phyloP scores from a whole-genome alignment of 139 green algal genomes.

The Chlamydomonas applanata region DNA sequence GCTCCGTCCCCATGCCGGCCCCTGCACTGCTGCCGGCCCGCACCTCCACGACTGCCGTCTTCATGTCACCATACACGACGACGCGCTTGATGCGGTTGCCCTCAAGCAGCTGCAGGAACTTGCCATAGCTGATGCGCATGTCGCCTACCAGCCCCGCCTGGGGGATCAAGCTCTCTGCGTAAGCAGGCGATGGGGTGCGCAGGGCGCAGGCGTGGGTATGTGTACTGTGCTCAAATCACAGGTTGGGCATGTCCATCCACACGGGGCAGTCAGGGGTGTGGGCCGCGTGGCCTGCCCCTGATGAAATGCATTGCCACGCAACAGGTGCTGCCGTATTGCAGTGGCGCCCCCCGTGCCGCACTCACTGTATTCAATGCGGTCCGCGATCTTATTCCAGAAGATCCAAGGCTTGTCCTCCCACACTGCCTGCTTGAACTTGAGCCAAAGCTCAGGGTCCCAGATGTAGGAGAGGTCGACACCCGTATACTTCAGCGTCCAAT shows the following conservation, averaged over 20 bases:
- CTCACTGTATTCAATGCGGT: constrained; percentile 56
- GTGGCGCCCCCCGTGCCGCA: no score
- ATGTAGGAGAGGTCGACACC: constrained; percentile 48
- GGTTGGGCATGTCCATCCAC: no score
- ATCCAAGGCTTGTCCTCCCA: constrained; percentile 35
- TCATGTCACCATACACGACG: constrained; percentile 61
- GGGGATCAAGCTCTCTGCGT: constrained; percentile 44
- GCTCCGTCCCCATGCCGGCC: no score
- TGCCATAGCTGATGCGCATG: constrained; percentile 66
- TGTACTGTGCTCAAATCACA: no score
- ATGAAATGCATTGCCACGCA: not conserved
- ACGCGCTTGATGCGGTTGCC: constrained; percentile 57
- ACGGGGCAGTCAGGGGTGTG: no score
- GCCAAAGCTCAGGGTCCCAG: constrained; percentile 61
- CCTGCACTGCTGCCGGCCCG: not conserved
- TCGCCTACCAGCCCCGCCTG: constrained; percentile 47
- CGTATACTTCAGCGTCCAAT: constrained; percentile 41
- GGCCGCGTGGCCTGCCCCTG: not conserved
- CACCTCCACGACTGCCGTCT: constrained; percentile 64
- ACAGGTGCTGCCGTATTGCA: no score
- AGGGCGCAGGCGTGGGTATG: not conserved
- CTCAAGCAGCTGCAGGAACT: constrained; percentile 67
- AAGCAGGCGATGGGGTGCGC: not conserved
- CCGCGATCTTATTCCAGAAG: constrained; percentile 52
- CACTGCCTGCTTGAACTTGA: constrained; percentile 49